Evolutionary conservation across 2,329 filamentous ascomycete genomes (phyloP).

Genomic region (Zasmidium citrigriseum): DNA sequence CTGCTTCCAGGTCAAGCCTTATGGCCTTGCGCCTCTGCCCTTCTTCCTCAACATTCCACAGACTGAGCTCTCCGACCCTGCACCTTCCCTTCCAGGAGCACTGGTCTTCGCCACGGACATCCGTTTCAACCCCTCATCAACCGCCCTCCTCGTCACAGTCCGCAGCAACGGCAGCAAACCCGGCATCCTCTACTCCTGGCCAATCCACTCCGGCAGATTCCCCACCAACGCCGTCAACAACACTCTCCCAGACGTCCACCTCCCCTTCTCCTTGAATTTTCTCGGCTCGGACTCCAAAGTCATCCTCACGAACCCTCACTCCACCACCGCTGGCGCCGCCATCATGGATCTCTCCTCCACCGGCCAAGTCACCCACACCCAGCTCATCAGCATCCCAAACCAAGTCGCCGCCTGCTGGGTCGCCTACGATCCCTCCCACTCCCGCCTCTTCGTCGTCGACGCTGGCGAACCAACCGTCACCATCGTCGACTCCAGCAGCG

Average conservation of each 20-base stretch:
- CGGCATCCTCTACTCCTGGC: background rate
- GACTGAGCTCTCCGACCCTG: too few species aligned
- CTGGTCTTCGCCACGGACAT: background rate
- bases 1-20: background rate
- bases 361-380: background rate
- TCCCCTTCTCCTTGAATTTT: background rate
- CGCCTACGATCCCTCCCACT: background rate
- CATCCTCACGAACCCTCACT: background rate
- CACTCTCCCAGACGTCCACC: background rate
- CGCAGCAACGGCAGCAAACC: background rate
- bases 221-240: background rate
- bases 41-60: background rate
- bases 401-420: background rate
- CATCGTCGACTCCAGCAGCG: background rate
- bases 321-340: background rate
- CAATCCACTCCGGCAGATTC: background rate
- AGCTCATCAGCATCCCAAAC: background rate
- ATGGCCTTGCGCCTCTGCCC: background rate
- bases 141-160: background rate
- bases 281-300: background rate
- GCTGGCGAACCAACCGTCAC: background rate
- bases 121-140: background rate
- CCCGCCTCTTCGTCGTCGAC: background rate
- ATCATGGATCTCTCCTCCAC: background rate
- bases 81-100: background rate